phyloP scores from a whole-genome alignment of 2,329 filamentous ascomycete genomes.

The Calcarisporium arbuscula region DNA sequence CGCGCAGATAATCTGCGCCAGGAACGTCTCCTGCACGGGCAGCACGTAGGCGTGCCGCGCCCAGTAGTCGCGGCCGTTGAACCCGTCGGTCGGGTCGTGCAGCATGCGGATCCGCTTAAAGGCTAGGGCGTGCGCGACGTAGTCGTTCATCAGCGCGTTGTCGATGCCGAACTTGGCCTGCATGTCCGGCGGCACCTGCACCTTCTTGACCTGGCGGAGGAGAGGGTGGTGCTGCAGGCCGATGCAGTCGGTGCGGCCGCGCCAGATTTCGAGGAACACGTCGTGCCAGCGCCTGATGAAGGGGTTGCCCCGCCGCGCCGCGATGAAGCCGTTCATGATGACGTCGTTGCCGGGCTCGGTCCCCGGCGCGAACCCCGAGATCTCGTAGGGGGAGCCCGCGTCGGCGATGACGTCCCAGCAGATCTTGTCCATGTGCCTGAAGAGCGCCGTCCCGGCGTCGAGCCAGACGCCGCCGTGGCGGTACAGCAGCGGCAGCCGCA shows the following conservation, averaged over 20 bases:
- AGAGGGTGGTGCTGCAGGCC: slow-evolving; percentile 27
- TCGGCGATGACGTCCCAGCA: slow-evolving; percentile 35
- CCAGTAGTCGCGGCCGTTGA: slow-evolving; percentile 26
- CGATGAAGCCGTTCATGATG: slow-evolving; percentile 34
- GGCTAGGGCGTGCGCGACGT: slow-evolving; percentile 22
- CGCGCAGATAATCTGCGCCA: slow-evolving; percentile 1
- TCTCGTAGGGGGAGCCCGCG: slow-evolving; percentile 26
- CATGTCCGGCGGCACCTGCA: too few relatives aligned
- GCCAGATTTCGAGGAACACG: slow-evolving; percentile 29
- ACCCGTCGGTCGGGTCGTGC: slow-evolving; percentile 25
- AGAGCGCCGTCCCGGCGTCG: slow-evolving; percentile 34
- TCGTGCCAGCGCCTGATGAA: slow-evolving; percentile 39
- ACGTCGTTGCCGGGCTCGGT: slow-evolving; percentile 1
- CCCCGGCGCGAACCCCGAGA: slow-evolving; percentile 5
- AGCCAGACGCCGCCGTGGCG: slow-evolving; percentile 37
- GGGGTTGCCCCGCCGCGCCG: slow-evolving; percentile 30
- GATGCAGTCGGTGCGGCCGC: slow-evolving; percentile 22
- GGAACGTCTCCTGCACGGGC: slow-evolving; percentile 11
- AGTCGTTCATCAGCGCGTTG: too few relatives aligned
- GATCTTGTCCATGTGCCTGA: slow-evolving; percentile 32
- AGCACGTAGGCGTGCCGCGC: slow-evolving; percentile 21
- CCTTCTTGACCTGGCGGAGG: slow-evolving; percentile 5
- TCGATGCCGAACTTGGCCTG: too few relatives aligned
- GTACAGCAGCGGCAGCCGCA: slow-evolving; percentile 35
- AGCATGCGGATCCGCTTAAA: slow-evolving; percentile 27